Conservation (phyloP, 2,329 filamentous ascomycete species). For the Dryadomyces quercus-mongolicae region DNA sequence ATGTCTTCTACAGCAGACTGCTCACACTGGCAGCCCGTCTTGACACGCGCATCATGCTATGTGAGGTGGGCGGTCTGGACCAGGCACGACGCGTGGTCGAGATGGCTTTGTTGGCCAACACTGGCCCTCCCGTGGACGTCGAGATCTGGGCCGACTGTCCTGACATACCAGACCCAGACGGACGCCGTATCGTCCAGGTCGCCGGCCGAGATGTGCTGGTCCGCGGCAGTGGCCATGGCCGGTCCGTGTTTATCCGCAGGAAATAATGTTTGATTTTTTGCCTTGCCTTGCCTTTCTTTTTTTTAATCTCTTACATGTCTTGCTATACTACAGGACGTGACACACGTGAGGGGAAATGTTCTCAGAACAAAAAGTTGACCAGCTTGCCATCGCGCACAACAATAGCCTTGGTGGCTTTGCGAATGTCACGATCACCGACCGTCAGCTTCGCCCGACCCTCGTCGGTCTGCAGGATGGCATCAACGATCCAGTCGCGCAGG, state of each 20-base stretch:
- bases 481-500: slow-evolving; percentile 48
- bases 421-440: slow-evolving; percentile 26
- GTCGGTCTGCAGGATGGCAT: slow-evolving; percentile 46
- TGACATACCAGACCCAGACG: slow-evolving; percentile 22
- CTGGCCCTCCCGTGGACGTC: slow-evolving; percentile 22
- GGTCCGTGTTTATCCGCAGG: slow-evolving; percentile 27
- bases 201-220: slow-evolving; percentile 21
- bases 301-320: neutral
- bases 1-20: slow-evolving; percentile 57
- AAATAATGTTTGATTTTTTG: neutral
- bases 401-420: slow-evolving; percentile 49
- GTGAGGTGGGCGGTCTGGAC: slow-evolving; percentile 59
- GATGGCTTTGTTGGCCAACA: slow-evolving; percentile 24
- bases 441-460: slow-evolving; percentile 47
- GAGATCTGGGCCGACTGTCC: slow-evolving; percentile 67
- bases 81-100: slow-evolving; percentile 55
- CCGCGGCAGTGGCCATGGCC: slow-evolving; percentile 34
- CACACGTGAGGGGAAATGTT: neutral
- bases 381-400: slow-evolving; percentile 55
- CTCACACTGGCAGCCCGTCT: slow-evolving; percentile 39
- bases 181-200: slow-evolving; percentile 14
- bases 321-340: neutral
- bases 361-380: slow-evolving; percentile 60
- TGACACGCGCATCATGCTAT: slow-evolving; percentile 42
- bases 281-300: neutral